Evolutionary conservation across 1,284 basidiomycete genomes (phyloP), one percentile per base, ranked within the genome.

Genomic region (Cystobasidium slooffiae): DNA sequence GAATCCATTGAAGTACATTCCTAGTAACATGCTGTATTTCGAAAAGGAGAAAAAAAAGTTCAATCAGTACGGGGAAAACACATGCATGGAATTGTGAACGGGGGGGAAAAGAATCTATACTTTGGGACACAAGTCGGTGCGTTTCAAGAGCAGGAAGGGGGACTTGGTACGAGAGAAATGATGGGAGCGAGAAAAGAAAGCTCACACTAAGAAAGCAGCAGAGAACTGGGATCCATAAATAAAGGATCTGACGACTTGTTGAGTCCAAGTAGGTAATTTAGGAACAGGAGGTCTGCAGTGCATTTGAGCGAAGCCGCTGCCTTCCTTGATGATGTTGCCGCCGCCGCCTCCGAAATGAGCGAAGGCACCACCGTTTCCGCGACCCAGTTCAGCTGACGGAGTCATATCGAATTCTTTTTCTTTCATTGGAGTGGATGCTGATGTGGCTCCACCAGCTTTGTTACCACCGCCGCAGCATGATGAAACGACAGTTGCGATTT

Each of bases 1-100:
- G 49, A 51, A 68, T 20, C 77, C 82, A 77, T 84, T 84, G 79
- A 80, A 84, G 80, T 82, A 84, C 83, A 84, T 84, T 16, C 81
- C 84, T 56, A 84, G 78, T 2, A 83, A 75, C 82, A 83, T 82
- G 37, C 66, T 56, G 39, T 4, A 49, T 43, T 16, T 44, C 22
- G 24, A 37, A 31, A 9, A 43, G 37, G 5, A 24, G 24, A 47
- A 8, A 20, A 6, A 65, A 49, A 44, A 8, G 6, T 6, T 12
- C 20, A 46, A n/a, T n/a, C n/a, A n/a, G n/a, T n/a, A n/a, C n/a
- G 43, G 37, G 12, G 16, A 31, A 41, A 16, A 41, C 18, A 59
- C 8, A 59, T 31, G 24, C 9, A n/a, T 31, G 7, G 24, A n/a
- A 6, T 7, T 37, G 14, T 24, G 10, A 55, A 20, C 52, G 9